Evolutionary conservation across 805 yeast species (phyloP), one percentile per base, ranked within the genome.

Genomic region (Hemisphaericaspora nanyangensis): DNA sequence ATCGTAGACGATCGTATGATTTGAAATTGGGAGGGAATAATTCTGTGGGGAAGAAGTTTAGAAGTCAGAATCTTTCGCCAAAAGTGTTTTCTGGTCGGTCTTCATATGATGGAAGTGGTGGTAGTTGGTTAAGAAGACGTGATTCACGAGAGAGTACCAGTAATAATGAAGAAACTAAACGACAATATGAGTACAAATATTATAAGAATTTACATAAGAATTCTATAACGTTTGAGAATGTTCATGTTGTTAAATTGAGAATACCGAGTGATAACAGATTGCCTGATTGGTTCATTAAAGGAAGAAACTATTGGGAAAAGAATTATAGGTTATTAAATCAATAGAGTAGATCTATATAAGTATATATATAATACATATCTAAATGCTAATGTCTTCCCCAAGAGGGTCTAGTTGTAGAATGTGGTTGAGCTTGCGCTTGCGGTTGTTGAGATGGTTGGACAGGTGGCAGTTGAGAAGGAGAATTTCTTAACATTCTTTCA

Each of bases 211-310:
- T 60, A 34, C 58, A 62, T 36, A 56, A 63, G 43, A 49, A 55
- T 24, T 52, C 57, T 18, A 49, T 53, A 25, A 59, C 54, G 29
- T 61, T 54, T 46, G 65, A 60, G 32, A 62, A 63, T 45, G 66
- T 65, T n/a, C 61, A 65, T 13, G 54, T 56, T 22, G 60, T 75
- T 29, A 64, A 61, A 47, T 53, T 79, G 38, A 65, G 63, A 36
- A 68, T 85, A 6, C 95, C 95, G 0, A 63, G 71, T 7, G 88
- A 80, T 36, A 60, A 68, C 10, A 65, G 72, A 29, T 65, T 88
- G n/a, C 95, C 95, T 0, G 64, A 55, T 1, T 88, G 96, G 96
- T 85, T 86, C 50, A 65, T 65, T 16, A 58, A 63, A 22, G 85
- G 84, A 42, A 58, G 90, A 42, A 74, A 79, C 44, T 52, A 65